These are phyloP conservation scores for Leishmania tropica DNA, from an alignment of 208 protist genomes.

Conservation along the genomic window DNA sequence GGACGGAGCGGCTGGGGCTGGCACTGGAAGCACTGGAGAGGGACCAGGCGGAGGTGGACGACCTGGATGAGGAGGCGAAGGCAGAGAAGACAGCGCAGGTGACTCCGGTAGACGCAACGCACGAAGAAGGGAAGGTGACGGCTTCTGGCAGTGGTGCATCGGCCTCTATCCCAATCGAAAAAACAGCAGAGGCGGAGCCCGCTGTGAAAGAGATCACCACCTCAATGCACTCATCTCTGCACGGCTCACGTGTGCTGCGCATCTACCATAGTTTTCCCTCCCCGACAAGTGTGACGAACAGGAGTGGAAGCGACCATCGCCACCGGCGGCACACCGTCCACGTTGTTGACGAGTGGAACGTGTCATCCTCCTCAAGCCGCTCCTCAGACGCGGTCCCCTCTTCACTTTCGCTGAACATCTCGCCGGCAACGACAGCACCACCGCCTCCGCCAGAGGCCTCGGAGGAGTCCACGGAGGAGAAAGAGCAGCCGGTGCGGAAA, in stretches of 20 bases:
- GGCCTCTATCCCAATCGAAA: constrained; percentile 10
- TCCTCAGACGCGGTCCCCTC: constrained; percentile 6
- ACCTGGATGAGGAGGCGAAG: constrained; percentile 21
- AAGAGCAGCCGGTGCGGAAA: neutral
- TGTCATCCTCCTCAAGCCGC: constrained; percentile 20
- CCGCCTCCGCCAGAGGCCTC: neutral
- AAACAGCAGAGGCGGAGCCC: neutral
- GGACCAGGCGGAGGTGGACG: constrained; percentile 21
- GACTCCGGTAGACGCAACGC: neutral
- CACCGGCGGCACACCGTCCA: constrained; percentile 12
- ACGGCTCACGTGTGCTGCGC: constrained; percentile 24
- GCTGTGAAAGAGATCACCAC: neutral
- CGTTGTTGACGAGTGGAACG: constrained; percentile 26
- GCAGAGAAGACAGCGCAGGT: neutral
- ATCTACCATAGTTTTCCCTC: constrained; percentile 32
- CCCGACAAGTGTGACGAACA: neutral
- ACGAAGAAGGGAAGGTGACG: neutral
- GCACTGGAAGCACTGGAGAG: constrained; percentile 39
- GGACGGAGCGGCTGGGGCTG: constrained; percentile 42
- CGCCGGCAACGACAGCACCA: neutral
- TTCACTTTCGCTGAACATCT: neutral
- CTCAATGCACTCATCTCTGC: constrained; percentile 13
- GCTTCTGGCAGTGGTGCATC: neutral
- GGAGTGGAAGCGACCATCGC: constrained; percentile 1
- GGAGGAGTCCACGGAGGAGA: neutral